Conservation (phyloP, 495 filamentous ascomycete species). For the Penicillium alfredii region DNA sequence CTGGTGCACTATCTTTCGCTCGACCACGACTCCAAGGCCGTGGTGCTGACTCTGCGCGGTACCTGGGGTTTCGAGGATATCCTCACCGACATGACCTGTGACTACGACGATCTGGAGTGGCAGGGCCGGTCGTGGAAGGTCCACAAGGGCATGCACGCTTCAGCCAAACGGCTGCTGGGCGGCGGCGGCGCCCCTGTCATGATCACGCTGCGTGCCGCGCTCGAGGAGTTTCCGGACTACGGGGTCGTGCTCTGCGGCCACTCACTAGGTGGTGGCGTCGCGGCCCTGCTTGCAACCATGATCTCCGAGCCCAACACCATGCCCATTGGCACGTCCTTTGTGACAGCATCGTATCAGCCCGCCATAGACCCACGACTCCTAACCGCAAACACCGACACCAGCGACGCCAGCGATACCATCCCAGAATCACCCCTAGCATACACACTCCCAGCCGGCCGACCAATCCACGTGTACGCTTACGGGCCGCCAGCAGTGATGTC, state of each 20-base stretch:
- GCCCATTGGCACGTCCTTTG: conserved; percentile 49
- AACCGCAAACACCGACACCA: conserved; percentile 17
- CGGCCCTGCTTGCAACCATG: conserved; percentile 67
- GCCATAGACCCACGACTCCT: conserved; percentile 37
- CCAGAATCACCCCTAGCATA: conserved; percentile 22
- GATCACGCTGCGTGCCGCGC: conserved; percentile 59
- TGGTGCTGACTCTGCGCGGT: conserved; percentile 70
- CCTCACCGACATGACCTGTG: conserved; percentile 75
- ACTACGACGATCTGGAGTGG: conserved; percentile 67
- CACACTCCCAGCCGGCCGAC: conserved; percentile 57
- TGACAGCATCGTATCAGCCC: conserved; percentile 38
- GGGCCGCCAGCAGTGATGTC: conserved; percentile 71
- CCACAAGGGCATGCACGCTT: conserved; percentile 80
- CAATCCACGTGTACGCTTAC: conserved; percentile 74
- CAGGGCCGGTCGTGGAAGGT: conserved; percentile 64
- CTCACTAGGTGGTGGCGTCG: conserved; percentile 70
- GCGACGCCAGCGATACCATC: conserved; percentile 9
- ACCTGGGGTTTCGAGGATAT: conserved; percentile 78
- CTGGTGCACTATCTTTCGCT: conserved; percentile 74
- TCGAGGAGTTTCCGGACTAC: conserved; percentile 66
- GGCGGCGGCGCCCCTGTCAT: conserved; percentile 60
- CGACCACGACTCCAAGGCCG: conserved; percentile 70
- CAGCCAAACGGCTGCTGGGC: conserved; percentile 62
- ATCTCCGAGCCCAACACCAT: conserved; percentile 55
- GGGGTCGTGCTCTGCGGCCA: conserved; percentile 73